Base-by-base conservation (phyloP, 2,329 filamentous ascomycete genomes). In the Arachnomyces sp. region DNA sequence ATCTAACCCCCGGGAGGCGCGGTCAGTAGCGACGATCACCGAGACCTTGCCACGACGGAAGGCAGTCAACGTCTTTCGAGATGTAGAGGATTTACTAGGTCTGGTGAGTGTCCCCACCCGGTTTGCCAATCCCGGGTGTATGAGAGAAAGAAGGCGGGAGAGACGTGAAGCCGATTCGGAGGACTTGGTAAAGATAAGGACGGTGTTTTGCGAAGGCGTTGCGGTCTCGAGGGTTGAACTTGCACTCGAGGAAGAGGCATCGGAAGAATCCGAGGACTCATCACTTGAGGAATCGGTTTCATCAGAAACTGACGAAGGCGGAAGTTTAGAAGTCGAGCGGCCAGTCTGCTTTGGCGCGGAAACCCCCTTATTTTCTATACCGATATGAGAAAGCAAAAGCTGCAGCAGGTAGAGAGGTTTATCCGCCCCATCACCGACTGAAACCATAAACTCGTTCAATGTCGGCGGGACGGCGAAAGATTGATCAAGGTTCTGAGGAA, bases 1-100 rank as follows among this genome's bases (percentile, higher is more conserved):
- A 61, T 96, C 90, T 17, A 96, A 79, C 53, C 90, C 92, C 47
- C 90, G 84, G 2, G 88, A 86, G 1, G 92, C 86, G n/a, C 93
- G 82, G 59, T 96, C 90, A 0, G 92, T 94, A 1, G 89, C 88
- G 34, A 96, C 82, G 32, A 96, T 77, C 34, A 94, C 78, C 5
- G 80, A 80, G 17, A 85, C 63, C 43, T 76, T 76, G 42, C 73
- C 74, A 6, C 68, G 61, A 3, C 73, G 66, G 59, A 90, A 89
- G n/a, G 75, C 73, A 17, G 73, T 72, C 16, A 89, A 69, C 0
- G 82, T 79, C 52, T 78, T 80, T 44, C 78, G 76, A 12, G 84
- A 81, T 11, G 76, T 72, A 11, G 81, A 77, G 1, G 82, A 85
- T n/a, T 84, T 78, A 17, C 81, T 83, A 0, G 85, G 85, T 14